Evolutionary conservation across 2,329 filamentous ascomycete species (phyloP).

Genomic region (Simplicillium aogashimaense): DNA sequence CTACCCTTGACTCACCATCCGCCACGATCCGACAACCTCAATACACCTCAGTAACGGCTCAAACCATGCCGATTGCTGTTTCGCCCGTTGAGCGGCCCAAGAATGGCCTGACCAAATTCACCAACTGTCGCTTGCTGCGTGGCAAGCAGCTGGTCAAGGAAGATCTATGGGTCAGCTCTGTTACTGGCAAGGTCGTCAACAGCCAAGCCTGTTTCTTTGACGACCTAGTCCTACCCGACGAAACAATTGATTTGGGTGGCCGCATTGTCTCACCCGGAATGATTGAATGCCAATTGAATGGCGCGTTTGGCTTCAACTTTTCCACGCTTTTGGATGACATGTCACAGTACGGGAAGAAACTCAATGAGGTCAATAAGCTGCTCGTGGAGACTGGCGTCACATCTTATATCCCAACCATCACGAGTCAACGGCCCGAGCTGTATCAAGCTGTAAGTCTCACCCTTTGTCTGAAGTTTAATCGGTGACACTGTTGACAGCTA

Average conservation of each 20-base stretch:
- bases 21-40: too few relatives aligned
- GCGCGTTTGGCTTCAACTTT: slow-evolving; percentile 88
- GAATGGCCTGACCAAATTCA: slow-evolving; percentile 70
- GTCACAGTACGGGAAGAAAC: slow-evolving; percentile 60
- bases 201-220: slow-evolving; percentile 60
- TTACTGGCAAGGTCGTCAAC: slow-evolving; percentile 71
- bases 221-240: slow-evolving; percentile 58
- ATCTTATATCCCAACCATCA: slow-evolving; percentile 77
- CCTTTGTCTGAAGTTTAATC: neutral
- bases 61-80: slow-evolving; percentile 36
- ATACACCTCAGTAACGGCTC: too few relatives aligned
- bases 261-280: slow-evolving; percentile 79
- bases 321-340: slow-evolving; percentile 64
- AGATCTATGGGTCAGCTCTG: slow-evolving; percentile 82
- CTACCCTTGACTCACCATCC: too few relatives aligned
- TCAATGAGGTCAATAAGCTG: slow-evolving; percentile 59
- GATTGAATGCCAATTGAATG: slow-evolving; percentile 88
- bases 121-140: slow-evolving; percentile 72
- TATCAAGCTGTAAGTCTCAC: slow-evolving; percentile 56
- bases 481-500: neutral
- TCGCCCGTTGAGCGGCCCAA: slow-evolving; percentile 22
- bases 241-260: slow-evolving; percentile 68
- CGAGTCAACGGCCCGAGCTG: slow-evolving; percentile 68
- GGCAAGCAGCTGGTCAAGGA: slow-evolving; percentile 58
- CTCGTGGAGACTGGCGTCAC: slow-evolving; percentile 77